Conservation (phyloP, 129 eudicot species). For the Centella asiatica region DNA sequence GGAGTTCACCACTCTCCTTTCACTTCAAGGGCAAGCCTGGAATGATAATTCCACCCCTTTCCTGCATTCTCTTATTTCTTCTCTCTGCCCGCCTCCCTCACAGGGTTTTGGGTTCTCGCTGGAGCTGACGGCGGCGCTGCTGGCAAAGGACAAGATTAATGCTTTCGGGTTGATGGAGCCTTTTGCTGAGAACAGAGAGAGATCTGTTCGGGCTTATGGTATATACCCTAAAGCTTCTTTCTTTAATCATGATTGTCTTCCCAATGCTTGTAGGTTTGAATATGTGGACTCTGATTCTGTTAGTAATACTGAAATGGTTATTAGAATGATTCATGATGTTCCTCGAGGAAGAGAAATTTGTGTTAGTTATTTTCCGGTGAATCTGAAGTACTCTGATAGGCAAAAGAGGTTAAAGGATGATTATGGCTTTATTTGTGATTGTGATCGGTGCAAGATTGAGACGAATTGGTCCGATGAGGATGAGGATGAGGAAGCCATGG, state of each 20-base stretch:
- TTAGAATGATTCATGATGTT: slow-evolving; percentile 78
- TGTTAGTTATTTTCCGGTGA: slow-evolving; percentile 85
- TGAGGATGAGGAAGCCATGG: slow-evolving; percentile 33
- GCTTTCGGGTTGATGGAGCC: slow-evolving; percentile 95
- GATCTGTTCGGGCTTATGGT: slow-evolving; percentile 86
- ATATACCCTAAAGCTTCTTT: slow-evolving; percentile 72
- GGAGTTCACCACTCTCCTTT: slow-evolving; percentile 37
- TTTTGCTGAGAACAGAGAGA: slow-evolving; percentile 31
- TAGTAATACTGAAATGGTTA: slow-evolving; percentile 47
- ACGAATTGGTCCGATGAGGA: slow-evolving; percentile 76
- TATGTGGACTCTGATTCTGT: slow-evolving; percentile 37
- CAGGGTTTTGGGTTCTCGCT: slow-evolving; percentile 26
- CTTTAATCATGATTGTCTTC: slow-evolving; percentile 92
- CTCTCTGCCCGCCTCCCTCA: slow-evolving; percentile 18
- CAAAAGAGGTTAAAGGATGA: slow-evolving; percentile 68
- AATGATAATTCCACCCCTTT: slow-evolving; percentile 19
- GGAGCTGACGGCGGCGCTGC: slow-evolving; percentile 44
- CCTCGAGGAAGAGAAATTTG: slow-evolving; percentile 73
- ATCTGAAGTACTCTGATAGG: slow-evolving; percentile 56
- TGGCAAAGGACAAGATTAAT: slow-evolving; percentile 72
- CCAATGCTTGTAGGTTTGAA: slow-evolving; percentile 89
- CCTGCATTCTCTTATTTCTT: slow-evolving; percentile 40
- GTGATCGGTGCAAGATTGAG: slow-evolving; percentile 92
- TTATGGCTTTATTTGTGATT: slow-evolving; percentile 72
- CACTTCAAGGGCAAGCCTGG: slow-evolving; percentile 47